Base-by-base conservation (phyloP, 1,139 yeast genomes). In the Saccharomyces hybrid region DNA sequence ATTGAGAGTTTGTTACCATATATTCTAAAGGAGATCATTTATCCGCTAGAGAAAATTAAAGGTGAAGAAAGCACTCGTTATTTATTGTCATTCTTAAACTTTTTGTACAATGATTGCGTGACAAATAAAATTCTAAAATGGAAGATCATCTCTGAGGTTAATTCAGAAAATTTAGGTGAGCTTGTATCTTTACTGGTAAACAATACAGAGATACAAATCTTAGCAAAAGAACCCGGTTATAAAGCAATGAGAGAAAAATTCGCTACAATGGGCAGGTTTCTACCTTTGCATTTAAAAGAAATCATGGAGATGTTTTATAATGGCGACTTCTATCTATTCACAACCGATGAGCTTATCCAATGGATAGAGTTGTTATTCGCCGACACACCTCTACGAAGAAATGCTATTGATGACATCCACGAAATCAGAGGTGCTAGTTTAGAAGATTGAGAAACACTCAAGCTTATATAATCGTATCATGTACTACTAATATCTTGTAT, bases 251-350 rank as follows among this genome's bases (percentile, higher is more conserved):
- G 69, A 9, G 70, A 65, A 49, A 68, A 64, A 51, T 60, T 69
- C 28, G 56, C 57, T 12, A 58, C 63, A 16, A 58, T 65, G 9
- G 63, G 70, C 14, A 62, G 55, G 47, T 54, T 86, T 47, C 66
- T 86, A 52, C 77, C 75, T 34, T 75, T 75, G 53, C 86, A 83
- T 62, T 72, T 90, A 67, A 82, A 78, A 38, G 86, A 83, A 48
- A 89, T 90, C 51, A 78, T 85, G 77, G 86, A 81, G 31, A 68
- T 81, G 64, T 86, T 85, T 63, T 85, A 84, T 64, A 82, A 82
- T 58, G 95, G 91, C 14, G 86, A 83, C 54, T 81, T 88, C 57
- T 87, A 78, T 58, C 90, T 89, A 62, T 78, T 88, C 57, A 73
- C 80, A 7, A 82, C 95, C 0, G 73, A 76, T 1, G 97, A 90